Conservation (phyloP, 2,329 filamentous ascomycete genomes). For the Fusarium coffeatum region DNA sequence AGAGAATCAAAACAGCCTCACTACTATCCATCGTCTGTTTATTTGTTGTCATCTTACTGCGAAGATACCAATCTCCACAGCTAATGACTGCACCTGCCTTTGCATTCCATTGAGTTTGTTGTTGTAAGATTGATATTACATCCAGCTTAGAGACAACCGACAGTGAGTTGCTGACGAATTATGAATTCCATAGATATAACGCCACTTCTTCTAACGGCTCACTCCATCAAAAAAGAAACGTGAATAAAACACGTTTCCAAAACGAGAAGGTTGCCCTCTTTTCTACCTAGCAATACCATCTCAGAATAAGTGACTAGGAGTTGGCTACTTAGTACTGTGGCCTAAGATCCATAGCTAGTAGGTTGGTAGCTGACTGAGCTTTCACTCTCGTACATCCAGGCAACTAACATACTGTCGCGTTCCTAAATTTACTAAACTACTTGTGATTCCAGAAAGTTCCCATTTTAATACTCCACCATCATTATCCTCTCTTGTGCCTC, state of each 20-base stretch:
- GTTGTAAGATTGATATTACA: not conserved
- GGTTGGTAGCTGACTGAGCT: not conserved
- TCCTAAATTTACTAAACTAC: not conserved
- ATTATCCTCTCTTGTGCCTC: conserved; percentile 1
- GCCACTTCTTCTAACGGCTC: conserved; percentile 4
- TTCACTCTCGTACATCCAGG: not conserved
- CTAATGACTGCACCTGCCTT: not conserved
- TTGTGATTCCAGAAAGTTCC: conserved; percentile 4
- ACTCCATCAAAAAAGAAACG: not conserved
- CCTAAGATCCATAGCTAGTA: not conserved
- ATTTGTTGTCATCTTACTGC: not conserved
- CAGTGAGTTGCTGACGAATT: conserved; percentile 19
- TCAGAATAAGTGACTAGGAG: not conserved
- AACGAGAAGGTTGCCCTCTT: not conserved
- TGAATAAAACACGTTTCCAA: not conserved
- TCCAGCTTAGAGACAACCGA: conserved; percentile 4
- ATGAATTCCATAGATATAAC: not conserved
- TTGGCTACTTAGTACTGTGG: not conserved
- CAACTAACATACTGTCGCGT: conserved; percentile 6
- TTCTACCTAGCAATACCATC: not conserved
- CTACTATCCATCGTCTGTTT: not conserved
- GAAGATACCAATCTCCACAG: not conserved
- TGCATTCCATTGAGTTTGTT: conserved; percentile 7
- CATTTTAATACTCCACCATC: not conserved
- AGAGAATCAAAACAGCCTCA: conserved; percentile 2